A percentile compares a stretch with the other conserved stretches of the same genome.
These are phyloP conservation scores for Gracilaria domingensis DNA, from an alignment of 23 red algal species.

Conservation along the genomic window DNA sequence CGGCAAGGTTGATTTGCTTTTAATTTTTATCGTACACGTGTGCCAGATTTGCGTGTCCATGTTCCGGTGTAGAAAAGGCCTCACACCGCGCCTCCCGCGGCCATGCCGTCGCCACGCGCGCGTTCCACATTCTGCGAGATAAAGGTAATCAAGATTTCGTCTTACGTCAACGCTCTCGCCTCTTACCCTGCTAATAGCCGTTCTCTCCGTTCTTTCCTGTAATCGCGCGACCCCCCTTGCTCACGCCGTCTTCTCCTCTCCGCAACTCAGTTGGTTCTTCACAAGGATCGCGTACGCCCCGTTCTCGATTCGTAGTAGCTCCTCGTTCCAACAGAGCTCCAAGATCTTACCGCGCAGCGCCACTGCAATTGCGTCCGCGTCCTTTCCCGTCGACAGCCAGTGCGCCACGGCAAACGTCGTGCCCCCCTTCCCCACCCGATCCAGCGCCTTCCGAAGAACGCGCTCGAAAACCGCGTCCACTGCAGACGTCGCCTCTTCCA, in stretches of 20 bases:
- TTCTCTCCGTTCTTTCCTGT: too few relatives aligned
- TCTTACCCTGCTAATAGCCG: too few relatives aligned
- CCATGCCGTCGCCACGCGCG: background rate
- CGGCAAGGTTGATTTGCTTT: too few relatives aligned
- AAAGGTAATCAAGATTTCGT: too few relatives aligned
- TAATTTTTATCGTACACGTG: too few relatives aligned
- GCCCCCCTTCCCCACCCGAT: conserved; percentile 59
- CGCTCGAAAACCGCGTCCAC: conserved; percentile 84
- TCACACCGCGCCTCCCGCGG: too few relatives aligned
- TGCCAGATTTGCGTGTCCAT: too few relatives aligned
- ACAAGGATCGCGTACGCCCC: conserved; percentile 80
- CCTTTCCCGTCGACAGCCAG: conserved; percentile 86
- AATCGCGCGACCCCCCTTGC: background rate
- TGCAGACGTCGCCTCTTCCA: conserved; percentile 93
- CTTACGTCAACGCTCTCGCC: too few relatives aligned
- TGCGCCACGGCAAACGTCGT: conserved; percentile 97
- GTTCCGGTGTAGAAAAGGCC: too few relatives aligned
- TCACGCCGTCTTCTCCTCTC: background rate
- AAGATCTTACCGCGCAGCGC: conserved; percentile 83
- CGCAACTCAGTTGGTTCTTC: conserved; percentile 64
- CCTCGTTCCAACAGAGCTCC: conserved; percentile 81
- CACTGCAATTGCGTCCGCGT: conserved; percentile 90
- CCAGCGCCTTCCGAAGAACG: conserved; percentile 83
- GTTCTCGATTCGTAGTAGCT: conserved; percentile 69
- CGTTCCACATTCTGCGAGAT: background rate